Percentiles rank a stretch among this genome's conserved stretches.
Conservation (phyloP, 2,329 filamentous ascomycete species). For the Blumeria hordei region DNA sequence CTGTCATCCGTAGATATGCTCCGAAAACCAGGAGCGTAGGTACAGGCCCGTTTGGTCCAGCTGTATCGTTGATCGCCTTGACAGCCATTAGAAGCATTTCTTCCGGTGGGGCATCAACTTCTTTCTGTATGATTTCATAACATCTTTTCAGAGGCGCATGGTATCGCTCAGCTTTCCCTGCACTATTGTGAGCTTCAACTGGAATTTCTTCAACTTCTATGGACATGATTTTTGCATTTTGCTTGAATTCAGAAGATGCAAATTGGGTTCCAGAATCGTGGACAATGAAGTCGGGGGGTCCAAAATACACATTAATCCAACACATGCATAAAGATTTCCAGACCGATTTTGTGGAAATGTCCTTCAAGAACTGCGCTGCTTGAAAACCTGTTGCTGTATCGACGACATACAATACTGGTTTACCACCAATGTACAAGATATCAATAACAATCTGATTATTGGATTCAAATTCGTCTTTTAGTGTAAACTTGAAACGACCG, state of each 20-base stretch:
- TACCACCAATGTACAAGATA: not conserved
- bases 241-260: conserved; percentile 1
- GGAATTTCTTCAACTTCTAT: too few species aligned
- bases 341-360: not conserved
- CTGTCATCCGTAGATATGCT: too few species aligned
- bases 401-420: not conserved
- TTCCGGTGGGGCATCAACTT: too few species aligned
- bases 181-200: too few species aligned
- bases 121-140: too few species aligned
- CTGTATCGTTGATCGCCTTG: too few species aligned
- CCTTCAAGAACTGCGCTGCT: conserved; percentile 1
- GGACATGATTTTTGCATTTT: too few species aligned
- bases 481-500: not conserved
- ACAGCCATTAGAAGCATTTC: too few species aligned
- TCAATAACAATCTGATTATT: not conserved
- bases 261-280: conserved; percentile 1
- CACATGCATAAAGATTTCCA: conserved; percentile 1
- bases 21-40: too few species aligned
- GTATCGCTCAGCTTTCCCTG: too few species aligned
- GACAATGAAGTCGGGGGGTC: not conserved
- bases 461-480: not conserved
- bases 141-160: too few species aligned
- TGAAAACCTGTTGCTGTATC: not conserved
- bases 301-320: conserved; percentile 2
- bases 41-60: too few species aligned